Percentiles rank a stretch among this genome's conserved stretches.
Evolutionary conservation across 371 early-diverging fungal species (phyloP).

Genomic region (Rhizoclosmatium hyalinum): DNA sequence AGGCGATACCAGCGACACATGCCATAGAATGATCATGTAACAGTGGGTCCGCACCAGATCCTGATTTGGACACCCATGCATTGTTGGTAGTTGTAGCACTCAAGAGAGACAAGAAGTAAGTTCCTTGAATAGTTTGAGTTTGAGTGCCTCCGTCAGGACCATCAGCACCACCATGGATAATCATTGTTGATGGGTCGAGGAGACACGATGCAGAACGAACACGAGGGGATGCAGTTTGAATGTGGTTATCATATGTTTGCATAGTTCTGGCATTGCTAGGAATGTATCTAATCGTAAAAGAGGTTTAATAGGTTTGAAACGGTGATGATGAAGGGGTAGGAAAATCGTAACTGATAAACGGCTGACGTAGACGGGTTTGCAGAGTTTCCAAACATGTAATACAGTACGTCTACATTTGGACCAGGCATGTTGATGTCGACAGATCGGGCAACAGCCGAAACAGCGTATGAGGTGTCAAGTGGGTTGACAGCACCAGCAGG

Average conservation of each 20-base stretch:
- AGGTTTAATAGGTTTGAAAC: background rate
- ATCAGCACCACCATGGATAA: constrained; percentile 20
- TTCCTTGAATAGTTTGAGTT: constrained; percentile 13
- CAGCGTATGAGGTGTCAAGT: constrained; percentile 15
- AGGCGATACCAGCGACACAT: constrained; percentile 14
- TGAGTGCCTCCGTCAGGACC: constrained; percentile 5
- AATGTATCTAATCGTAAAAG: background rate
- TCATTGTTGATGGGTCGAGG: constrained; percentile 1
- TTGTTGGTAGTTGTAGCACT: background rate
- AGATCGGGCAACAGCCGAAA: constrained; percentile 14
- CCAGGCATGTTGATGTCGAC: constrained; percentile 3
- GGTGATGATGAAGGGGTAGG: background rate
- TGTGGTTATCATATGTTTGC: constrained; percentile 3
- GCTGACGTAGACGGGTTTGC: background rate
- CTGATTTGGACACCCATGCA: constrained; percentile 10
- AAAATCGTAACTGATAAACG: constrained; percentile 11
- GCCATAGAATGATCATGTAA: constrained; percentile 22
- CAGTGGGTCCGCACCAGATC: background rate
- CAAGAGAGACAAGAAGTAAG: constrained; percentile 7
- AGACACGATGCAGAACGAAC: constrained; percentile 17
- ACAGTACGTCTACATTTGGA: constrained; percentile 4
- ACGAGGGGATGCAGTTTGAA: constrained; percentile 3
- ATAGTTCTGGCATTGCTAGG: background rate
- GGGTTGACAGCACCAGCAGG: background rate
- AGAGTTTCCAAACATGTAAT: constrained; percentile 19